These are phyloP conservation scores for Magnaporthales sp. DNA, from an alignment of 2,329 filamentous ascomycete species.

Conservation along the genomic window DNA sequence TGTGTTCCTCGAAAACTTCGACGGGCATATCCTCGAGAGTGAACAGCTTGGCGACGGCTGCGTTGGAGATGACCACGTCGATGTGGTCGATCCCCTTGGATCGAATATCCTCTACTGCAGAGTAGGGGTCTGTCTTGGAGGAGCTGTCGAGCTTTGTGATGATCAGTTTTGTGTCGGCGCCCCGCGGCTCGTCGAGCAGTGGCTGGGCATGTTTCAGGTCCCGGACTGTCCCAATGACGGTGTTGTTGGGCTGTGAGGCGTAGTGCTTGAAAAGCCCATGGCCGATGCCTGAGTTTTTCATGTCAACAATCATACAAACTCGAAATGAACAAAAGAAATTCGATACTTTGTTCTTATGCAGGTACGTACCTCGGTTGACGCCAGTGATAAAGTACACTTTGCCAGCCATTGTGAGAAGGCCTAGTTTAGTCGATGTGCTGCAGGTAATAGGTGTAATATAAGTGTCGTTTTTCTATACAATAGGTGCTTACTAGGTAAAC, in stretches of 20 bases:
- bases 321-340: no score
- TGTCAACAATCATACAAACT: not conserved
- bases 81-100: conserved; percentile 9
- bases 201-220: not conserved
- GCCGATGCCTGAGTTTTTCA: not conserved
- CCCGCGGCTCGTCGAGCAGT: conserved; percentile 64
- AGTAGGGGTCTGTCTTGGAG: conserved; percentile 9
- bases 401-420: not conserved
- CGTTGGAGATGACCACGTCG: conserved; percentile 20
- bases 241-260: not conserved
- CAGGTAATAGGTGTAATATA: no score
- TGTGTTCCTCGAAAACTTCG: conserved; percentile 11
- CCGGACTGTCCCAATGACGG: not conserved
- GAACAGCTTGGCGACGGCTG: conserved; percentile 9
- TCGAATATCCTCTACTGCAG: conserved; percentile 4
- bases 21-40: conserved; percentile 10
- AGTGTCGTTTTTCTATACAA: not conserved
- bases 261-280: not conserved
- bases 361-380: not conserved
- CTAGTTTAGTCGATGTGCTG: not conserved
- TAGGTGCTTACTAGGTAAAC: no score
- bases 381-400: not conserved
- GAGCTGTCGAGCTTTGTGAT: conserved; percentile 14
- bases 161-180: conserved; percentile 10
- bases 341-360: no score